phyloP scores from a whole-genome alignment of 2,329 filamentous ascomycete species.

The Colletotrichum godetiae region DNA sequence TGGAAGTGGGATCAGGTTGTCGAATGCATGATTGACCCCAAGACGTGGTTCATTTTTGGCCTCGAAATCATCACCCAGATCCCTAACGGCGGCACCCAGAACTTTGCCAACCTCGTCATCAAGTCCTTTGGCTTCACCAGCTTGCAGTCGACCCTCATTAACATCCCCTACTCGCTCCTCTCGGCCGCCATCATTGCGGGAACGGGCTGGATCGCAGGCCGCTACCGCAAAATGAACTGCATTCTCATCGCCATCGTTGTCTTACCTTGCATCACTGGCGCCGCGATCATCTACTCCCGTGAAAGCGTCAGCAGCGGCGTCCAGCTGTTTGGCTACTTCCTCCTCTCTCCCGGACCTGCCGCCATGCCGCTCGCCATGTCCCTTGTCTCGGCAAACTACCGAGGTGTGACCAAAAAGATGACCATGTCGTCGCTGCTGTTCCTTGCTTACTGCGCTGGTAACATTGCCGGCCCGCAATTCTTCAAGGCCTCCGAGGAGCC shows the following conservation, averaged over 20 bases:
- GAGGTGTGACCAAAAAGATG: conserved; percentile 70
- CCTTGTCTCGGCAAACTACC: conserved; percentile 66
- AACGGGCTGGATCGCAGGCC: conserved; percentile 62
- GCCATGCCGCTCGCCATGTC: conserved; percentile 66
- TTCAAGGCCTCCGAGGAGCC: conserved; percentile 63
- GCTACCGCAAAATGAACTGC: conserved; percentile 62
- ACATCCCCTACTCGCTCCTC: conserved; percentile 68
- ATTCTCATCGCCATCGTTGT: conserved; percentile 62
- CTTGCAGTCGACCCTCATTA: conserved; percentile 66
- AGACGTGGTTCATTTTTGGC: conserved; percentile 69
- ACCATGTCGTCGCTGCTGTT: conserved; percentile 68
- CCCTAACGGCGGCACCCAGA: conserved; percentile 71
- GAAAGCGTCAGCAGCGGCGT: conserved; percentile 51
- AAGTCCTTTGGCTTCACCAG: conserved; percentile 66
- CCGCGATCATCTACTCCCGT: conserved; percentile 63
- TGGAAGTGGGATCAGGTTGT: conserved; percentile 63
- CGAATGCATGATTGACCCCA: conserved; percentile 67
- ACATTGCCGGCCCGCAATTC: conserved; percentile 67
- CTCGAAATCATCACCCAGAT: conserved; percentile 67
- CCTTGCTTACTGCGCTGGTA: conserved; percentile 65
- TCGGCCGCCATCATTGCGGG: conserved; percentile 59
- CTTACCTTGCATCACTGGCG: conserved; percentile 62
- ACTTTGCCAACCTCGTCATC: conserved; percentile 68
- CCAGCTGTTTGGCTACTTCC: conserved; percentile 68
- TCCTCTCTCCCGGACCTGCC: conserved; percentile 64